Percentiles rank a stretch among this genome's conserved stretches.
These are phyloP conservation scores for Alternaria metachromatica DNA, from an alignment of 2,329 filamentous ascomycete species.

Conservation along the genomic window DNA sequence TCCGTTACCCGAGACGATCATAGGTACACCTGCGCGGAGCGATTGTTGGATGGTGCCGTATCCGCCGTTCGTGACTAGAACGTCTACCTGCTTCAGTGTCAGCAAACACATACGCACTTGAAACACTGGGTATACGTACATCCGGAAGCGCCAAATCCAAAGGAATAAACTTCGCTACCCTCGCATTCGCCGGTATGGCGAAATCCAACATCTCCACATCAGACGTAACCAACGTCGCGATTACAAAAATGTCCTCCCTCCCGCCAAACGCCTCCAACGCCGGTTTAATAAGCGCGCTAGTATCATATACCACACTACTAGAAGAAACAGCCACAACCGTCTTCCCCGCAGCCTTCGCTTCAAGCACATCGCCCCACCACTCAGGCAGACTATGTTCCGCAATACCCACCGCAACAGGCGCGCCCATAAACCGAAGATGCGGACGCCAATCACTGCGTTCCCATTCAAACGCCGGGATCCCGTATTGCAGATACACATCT, in stretches of 20 bases:
- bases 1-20: slow-evolving; percentile 54
- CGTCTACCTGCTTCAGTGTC: slow-evolving; percentile 28
- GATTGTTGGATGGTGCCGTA: slow-evolving; percentile 58
- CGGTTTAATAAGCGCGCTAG: slow-evolving; percentile 54
- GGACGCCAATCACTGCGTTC: slow-evolving; percentile 46
- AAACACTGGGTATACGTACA: neutral
- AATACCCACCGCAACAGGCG: slow-evolving; percentile 3
- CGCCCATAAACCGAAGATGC: slow-evolving; percentile 55
- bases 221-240: slow-evolving; percentile 43
- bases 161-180: slow-evolving; percentile 56
- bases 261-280: slow-evolving; percentile 52
- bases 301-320: slow-evolving; percentile 53
- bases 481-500: slow-evolving; percentile 44
- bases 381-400: slow-evolving; percentile 41
- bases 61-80: slow-evolving; percentile 58
- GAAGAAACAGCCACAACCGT: slow-evolving; percentile 56
- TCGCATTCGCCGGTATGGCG: slow-evolving; percentile 51
- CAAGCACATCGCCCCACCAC: slow-evolving; percentile 56
- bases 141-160: slow-evolving; percentile 55
- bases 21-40: slow-evolving; percentile 55
- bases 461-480: slow-evolving; percentile 45
- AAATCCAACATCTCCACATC: slow-evolving; percentile 20
- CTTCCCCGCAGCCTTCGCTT: slow-evolving; percentile 46
- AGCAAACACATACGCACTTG: neutral
- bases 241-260: slow-evolving; percentile 50